Percentiles rank a stretch among this genome's conserved stretches.
Conservation (phyloP, 345 rosid genomes). For the Gossypium mustelinum region DNA sequence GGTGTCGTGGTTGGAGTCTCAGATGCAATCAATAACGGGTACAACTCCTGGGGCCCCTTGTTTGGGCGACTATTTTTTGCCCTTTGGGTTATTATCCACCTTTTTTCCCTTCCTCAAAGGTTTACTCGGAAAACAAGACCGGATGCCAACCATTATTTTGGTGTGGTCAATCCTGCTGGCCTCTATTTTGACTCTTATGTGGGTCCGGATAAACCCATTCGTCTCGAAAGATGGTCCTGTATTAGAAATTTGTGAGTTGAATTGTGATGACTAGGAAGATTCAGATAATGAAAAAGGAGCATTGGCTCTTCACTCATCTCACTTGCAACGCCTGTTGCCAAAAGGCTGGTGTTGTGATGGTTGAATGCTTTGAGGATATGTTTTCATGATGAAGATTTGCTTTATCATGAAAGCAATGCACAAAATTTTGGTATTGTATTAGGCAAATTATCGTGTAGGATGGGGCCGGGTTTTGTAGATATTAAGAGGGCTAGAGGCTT, state of each 20-base stretch:
- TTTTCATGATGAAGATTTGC: not conserved
- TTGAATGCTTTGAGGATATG: not conserved
- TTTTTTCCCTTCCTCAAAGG: conserved; percentile 98
- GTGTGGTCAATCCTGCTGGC: conserved; percentile 97
- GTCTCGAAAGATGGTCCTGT: conserved; percentile 82
- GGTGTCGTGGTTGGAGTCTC: conserved; percentile 89
- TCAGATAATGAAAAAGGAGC: conserved; percentile 8
- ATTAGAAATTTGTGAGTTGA: conserved; percentile 81
- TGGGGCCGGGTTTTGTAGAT: conserved; percentile 35
- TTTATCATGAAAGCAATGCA: conserved; percentile 8
- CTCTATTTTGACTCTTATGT: conserved; percentile 84
- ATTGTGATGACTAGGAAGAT: conserved; percentile 67
- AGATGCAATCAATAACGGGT: conserved; percentile 93
- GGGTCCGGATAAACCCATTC: conserved; percentile 94
- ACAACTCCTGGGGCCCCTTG: conserved; percentile 96
- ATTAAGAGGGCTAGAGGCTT: conserved; percentile 16
- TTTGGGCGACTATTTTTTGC: conserved; percentile 92
- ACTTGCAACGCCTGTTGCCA: conserved; percentile 8
- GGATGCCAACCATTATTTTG: conserved; percentile 88
- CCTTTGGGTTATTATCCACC: conserved; percentile 88
- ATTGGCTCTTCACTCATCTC: not conserved
- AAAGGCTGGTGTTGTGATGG: not conserved
- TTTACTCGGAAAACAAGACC: conserved; percentile 86
- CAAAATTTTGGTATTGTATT: conserved; percentile 20
- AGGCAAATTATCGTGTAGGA: conserved; percentile 18